A percentile compares a stretch with the other conserved stretches of the same genome.
Conservation (phyloP, 2,329 filamentous ascomycete species). For the Meredithiella fracta region DNA sequence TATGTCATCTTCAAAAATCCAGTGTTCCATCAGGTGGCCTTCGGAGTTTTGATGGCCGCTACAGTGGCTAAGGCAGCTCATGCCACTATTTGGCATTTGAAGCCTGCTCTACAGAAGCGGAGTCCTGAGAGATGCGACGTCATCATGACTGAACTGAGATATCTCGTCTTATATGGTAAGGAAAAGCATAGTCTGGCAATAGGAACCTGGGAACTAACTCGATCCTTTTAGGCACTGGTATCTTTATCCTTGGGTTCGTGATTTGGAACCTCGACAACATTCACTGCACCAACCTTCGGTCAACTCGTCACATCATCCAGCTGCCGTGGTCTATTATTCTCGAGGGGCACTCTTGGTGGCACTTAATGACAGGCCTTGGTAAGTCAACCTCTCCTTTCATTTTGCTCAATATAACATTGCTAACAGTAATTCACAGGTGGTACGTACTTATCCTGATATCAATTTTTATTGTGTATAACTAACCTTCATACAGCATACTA, state of each 20-base stretch:
- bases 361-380: slow-evolving; percentile 65
- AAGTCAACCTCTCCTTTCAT: slow-evolving; percentile 5
- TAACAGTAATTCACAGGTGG: slow-evolving; percentile 4
- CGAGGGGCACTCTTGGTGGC: slow-evolving; percentile 44
- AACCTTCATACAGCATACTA: slow-evolving; percentile 44
- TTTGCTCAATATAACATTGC: neutral
- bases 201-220: neutral
- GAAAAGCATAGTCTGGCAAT: neutral
- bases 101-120: slow-evolving; percentile 29
- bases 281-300: slow-evolving; percentile 50
- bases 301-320: slow-evolving; percentile 50
- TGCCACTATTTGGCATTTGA: slow-evolving; percentile 43
- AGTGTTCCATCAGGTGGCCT: slow-evolving; percentile 66
- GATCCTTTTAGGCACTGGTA: slow-evolving; percentile 35
- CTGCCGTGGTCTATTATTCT: slow-evolving; percentile 68
- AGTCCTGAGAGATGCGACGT: slow-evolving; percentile 32
- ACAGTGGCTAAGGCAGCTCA: slow-evolving; percentile 60
- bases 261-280: slow-evolving; percentile 69
- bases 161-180: slow-evolving; percentile 44
- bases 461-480: neutral
- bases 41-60: slow-evolving; percentile 52
- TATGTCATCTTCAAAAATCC: slow-evolving; percentile 75
- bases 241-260: slow-evolving; percentile 59
- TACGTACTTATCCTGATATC: neutral
- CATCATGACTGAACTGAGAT: slow-evolving; percentile 52